Base-by-base conservation (phyloP, 768 basidiomycete species). In the Kwoniella sp. region DNA sequence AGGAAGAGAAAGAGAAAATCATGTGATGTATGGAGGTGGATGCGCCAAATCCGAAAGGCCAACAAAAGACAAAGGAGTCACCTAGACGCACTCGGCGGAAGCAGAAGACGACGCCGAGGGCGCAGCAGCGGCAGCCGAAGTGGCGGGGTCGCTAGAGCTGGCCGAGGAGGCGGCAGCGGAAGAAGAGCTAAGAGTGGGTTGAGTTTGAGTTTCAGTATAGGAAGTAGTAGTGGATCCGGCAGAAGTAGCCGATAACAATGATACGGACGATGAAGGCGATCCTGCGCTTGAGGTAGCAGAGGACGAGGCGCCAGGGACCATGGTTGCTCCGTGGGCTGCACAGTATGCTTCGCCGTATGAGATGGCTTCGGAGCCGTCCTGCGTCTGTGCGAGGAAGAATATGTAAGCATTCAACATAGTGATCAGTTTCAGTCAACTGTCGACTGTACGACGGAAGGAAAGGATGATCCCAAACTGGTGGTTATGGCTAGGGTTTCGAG, bases 291-390 rank as follows among this genome's bases (percentile, higher is more conserved):
- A 48, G 13, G 62, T 37, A 15, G 55, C 33, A 37, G 37, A 46
- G n/a, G 55, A 30, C 10, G 56, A 51, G 9, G 44, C 36, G 21
- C 52, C 22, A 2, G 52, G 44, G 22, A 49, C 25, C 30, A 60
- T 36, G 1, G 29, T 50, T 5, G 56, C 55, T 40, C 62, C 55
- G 24, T 60, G 53, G 19, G 59, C 27, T 1, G 59, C 60, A 49
- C 65, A 67, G 55, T 61, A 47, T 10, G 52, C 50, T 58, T 67
- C 59, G 21, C 65, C 65, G 48, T 67, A 67, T 13, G 46, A 27
- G 30, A 58, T 49, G 12, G 65, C 65, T 17, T 50, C 37, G 8
- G 46, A 44, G 8, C 55, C 50, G 25, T 67, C 54, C 19, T 59
- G 36, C 24, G 65, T 67, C 65, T 67, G 29, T 19, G n/a, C 6